Evolutionary conservation across 208 protist genomes (phyloP).

Genomic region (Trypanosoma congolense): DNA sequence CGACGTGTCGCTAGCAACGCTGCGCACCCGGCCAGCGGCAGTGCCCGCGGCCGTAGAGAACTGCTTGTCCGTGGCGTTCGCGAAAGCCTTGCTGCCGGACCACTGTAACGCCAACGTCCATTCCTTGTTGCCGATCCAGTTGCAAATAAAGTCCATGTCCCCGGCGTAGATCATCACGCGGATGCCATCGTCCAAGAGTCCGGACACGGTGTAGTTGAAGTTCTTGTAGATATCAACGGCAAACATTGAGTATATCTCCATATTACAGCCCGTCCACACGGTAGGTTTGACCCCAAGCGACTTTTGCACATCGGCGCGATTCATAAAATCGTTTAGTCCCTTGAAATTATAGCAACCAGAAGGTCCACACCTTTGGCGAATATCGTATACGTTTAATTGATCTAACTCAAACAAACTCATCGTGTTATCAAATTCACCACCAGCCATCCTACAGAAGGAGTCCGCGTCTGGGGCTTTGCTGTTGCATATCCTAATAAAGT

Average conservation of each 20-base stretch:
- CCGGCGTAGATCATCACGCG: constrained; percentile 90
- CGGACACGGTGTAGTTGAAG: constrained; percentile 58
- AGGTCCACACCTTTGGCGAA: constrained; percentile 48
- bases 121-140: constrained; percentile 87
- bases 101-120: constrained; percentile 76
- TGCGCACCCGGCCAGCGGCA: constrained; percentile 24
- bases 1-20: constrained; percentile 13
- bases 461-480: constrained; percentile 8
- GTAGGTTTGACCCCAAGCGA: constrained; percentile 44
- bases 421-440: constrained; percentile 32
- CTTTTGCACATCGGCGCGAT: constrained; percentile 37
- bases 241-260: constrained; percentile 39
- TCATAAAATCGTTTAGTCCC: constrained; percentile 43
- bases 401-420: constrained; percentile 30
- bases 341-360: constrained; percentile 85
- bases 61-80: constrained; percentile 27
- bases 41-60: constrained; percentile 17
- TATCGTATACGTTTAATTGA: constrained; percentile 85
- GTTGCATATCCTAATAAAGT: constrained; percentile 29
- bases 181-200: constrained; percentile 53
- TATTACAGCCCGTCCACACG: constrained; percentile 61
- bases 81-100: constrained; percentile 56
- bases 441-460: constrained; percentile 23
- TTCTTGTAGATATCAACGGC: constrained; percentile 54
- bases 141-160: constrained; percentile 91